A percentile compares a stretch with the other conserved stretches of the same genome.
Conservation (phyloP, 2,329 filamentous ascomycete genomes). For the Dactylonectria macrodidyma region DNA sequence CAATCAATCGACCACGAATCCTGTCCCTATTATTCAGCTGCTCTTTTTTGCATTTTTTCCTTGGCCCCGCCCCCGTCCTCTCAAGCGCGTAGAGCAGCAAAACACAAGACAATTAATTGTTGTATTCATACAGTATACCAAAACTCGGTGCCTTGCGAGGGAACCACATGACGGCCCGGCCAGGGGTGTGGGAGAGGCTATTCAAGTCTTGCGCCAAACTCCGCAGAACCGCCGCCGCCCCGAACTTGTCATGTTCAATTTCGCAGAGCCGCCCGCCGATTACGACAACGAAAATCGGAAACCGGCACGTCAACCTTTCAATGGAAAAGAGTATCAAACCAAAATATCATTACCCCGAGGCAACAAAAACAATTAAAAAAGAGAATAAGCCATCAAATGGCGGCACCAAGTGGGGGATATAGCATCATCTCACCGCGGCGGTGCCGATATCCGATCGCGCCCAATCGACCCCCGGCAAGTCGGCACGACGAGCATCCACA, state of each 20-base stretch:
- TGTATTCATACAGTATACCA: too few relatives aligned
- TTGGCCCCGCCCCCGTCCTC: too few relatives aligned
- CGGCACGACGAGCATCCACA: slow-evolving; percentile 47
- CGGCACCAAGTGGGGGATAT: slow-evolving; percentile 39
- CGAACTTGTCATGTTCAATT: background rate
- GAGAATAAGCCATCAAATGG: background rate
- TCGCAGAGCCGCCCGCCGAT: background rate
- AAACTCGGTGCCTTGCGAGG: too few relatives aligned
- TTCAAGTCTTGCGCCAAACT: too few relatives aligned
- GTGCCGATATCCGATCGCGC: slow-evolving; percentile 49
- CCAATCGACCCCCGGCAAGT: slow-evolving; percentile 50
- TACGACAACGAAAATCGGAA: background rate
- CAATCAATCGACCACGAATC: background rate
- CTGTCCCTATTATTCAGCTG: too few relatives aligned
- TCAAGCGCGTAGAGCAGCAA: too few relatives aligned
- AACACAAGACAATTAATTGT: too few relatives aligned
- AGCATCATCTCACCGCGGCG: slow-evolving; percentile 49
- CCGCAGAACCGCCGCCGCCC: too few relatives aligned
- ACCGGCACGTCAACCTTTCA: background rate
- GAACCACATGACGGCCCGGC: too few relatives aligned
- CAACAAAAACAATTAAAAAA: background rate
- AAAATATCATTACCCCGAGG: background rate
- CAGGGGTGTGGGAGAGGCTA: too few relatives aligned
- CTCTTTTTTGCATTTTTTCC: too few relatives aligned
- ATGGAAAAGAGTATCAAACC: background rate